Percentiles rank a stretch among this genome's conserved stretches.
Evolutionary conservation across 2,329 filamentous ascomycete species (phyloP).

Genomic region (Bimuria novae-zelandiae): DNA sequence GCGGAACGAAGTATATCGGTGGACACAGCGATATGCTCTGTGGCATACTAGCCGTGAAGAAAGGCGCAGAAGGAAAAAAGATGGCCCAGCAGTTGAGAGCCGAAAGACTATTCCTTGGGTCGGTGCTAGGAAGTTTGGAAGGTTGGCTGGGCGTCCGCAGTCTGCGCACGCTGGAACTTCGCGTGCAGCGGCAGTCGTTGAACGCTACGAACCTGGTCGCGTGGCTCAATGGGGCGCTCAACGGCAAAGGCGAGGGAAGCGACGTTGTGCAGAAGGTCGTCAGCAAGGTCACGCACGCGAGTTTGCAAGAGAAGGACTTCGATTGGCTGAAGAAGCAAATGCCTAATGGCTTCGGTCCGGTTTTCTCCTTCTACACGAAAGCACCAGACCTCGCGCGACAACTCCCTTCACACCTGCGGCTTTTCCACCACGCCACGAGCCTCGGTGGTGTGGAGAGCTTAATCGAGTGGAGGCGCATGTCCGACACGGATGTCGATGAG

Average conservation of each 20-base stretch:
- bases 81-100: slow-evolving; percentile 57
- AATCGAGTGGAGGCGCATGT: slow-evolving; percentile 96
- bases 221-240: slow-evolving; percentile 67
- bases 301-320: slow-evolving; percentile 68
- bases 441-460: slow-evolving; percentile 92
- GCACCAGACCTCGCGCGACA: slow-evolving; percentile 63
- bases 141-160: slow-evolving; percentile 90
- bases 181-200: slow-evolving; percentile 75
- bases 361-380: slow-evolving; percentile 76
- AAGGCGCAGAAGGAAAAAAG: slow-evolving; percentile 30
- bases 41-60: slow-evolving; percentile 73
- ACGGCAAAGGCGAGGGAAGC: slow-evolving; percentile 44
- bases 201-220: slow-evolving; percentile 71
- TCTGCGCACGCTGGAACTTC: slow-evolving; percentile 81
- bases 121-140: slow-evolving; percentile 86
- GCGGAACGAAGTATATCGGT: slow-evolving; percentile 93
- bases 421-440: slow-evolving; percentile 95
- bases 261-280: slow-evolving; percentile 60
- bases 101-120: slow-evolving; percentile 79
- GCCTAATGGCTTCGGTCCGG: slow-evolving; percentile 86
- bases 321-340: slow-evolving; percentile 83
- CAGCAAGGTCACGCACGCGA: slow-evolving; percentile 72
- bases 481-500: slow-evolving; percentile 72
- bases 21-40: slow-evolving; percentile 94
- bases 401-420: slow-evolving; percentile 75